Base-by-base conservation (phyloP, 176 grass and related monocot species). In the Lolium perenne region DNA sequence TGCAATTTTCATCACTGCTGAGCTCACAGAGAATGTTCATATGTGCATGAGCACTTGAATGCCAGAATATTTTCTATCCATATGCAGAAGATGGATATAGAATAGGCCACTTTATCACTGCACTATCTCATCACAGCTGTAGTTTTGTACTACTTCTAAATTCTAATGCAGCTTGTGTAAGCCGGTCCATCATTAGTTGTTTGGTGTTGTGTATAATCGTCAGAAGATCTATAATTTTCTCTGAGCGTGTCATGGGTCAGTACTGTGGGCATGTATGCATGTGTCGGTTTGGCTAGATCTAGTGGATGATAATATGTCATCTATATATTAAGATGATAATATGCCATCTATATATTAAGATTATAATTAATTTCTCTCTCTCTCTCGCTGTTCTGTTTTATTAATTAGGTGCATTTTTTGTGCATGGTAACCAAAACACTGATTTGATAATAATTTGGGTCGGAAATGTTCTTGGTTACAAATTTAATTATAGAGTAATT, bases 1-100 rank as follows among this genome's bases (percentile, higher is more conserved):
- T 66, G 51, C 76, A 84, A 62, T 70, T 91, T 80, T 84, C 81
- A 84, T 91, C 89, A 87, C 9, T 76, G 85, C 85, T 87, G 89
- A 87, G 85, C 66, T 84, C 85, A 91, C 67, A 87, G 76, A 87
- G 85, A 84, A 91, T 91, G 81, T 91, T 87, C 85, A 49, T 81
- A 68, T 87, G 85, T 80, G 50, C 53, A 79, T 61, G 85, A 81
- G 85, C 85, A 87, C 85, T 81, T 84, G 76, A 81, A 69, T 84
- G 76, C 50, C 68, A 80, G 81, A 87, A 61, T 74, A 68, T 91
- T 87, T 69, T 91, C 9, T 32, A 84, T 87, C 85, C 85, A 76
- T 51, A 76, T 51, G 69, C 76, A 84, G 68, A 68, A 70, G 69
- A 76, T 84, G 81, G 81, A 68, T 62, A 80, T 87, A 87, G 15